These are phyloP conservation scores for Pulveroboletus sp. DNA, from an alignment of 768 basidiomycete genomes.

Conservation along the genomic window DNA sequence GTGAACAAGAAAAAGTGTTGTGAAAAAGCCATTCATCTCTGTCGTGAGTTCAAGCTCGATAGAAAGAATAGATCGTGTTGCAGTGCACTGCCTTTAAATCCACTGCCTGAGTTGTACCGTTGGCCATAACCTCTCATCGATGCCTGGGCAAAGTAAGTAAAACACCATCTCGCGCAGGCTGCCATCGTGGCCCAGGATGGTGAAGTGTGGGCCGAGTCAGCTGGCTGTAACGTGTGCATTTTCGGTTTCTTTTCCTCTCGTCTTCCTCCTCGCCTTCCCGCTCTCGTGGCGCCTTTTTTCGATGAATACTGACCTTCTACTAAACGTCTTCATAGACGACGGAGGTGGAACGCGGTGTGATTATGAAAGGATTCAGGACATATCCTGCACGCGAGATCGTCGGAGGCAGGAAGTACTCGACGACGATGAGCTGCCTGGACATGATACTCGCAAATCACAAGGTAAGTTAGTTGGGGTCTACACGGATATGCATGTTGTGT, in stretches of 20 bases:
- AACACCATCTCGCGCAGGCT: constrained; percentile 51
- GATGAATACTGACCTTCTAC: background rate
- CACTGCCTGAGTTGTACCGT: too few species aligned
- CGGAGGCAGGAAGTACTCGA: constrained; percentile 20
- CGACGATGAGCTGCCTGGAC: constrained; percentile 27
- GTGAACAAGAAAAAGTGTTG: too few species aligned
- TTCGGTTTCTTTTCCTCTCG: background rate
- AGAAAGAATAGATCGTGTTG: too few species aligned
- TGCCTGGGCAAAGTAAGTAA: constrained; percentile 28
- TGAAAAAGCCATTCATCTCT: too few species aligned
- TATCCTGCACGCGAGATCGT: constrained; percentile 22
- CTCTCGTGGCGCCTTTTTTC: too few species aligned
- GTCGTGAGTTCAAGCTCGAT: too few species aligned
- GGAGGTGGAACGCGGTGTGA: constrained; percentile 14
- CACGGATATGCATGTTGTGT: too few species aligned
- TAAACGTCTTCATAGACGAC: constrained; percentile 16
- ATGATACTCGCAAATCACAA: constrained; percentile 23
- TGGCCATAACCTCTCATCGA: background rate
- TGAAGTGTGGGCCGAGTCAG: constrained; percentile 30
- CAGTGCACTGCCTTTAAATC: too few species aligned
- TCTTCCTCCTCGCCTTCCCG: background rate
- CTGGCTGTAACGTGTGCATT: constrained; percentile 23
- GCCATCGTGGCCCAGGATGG: constrained; percentile 41
- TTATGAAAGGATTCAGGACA: constrained; percentile 18
- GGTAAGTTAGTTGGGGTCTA: constrained; percentile 1